Conservation (phyloP, 768 basidiomycete species). For the Chalciporus piperatus region DNA sequence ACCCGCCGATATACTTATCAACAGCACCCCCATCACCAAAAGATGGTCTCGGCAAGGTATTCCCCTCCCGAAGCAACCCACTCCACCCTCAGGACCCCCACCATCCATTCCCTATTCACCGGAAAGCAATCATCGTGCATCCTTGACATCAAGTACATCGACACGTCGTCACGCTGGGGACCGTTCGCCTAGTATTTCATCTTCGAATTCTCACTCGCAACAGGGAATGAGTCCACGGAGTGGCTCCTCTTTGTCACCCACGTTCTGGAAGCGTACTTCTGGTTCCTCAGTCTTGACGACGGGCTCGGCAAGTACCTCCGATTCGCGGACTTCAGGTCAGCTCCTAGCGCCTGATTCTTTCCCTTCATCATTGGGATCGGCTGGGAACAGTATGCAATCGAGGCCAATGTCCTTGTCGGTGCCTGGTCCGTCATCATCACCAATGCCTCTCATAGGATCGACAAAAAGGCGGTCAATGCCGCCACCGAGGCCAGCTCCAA, state of each 20-base stretch:
- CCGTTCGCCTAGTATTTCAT: conserved; percentile 37
- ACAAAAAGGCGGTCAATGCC: conserved; percentile 62
- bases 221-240: conserved; percentile 39
- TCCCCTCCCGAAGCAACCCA: conserved; percentile 47
- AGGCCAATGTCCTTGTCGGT: conserved; percentile 24
- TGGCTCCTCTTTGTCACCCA: conserved; percentile 43
- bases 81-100: conserved; percentile 59
- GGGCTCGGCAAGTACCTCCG: conserved; percentile 41
- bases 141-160: conserved; percentile 25
- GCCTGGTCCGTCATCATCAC: conserved; percentile 10
- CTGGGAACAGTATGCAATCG: conserved; percentile 2
- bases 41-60: conserved; percentile 56
- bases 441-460: conserved; percentile 20
- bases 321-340: conserved; percentile 31
- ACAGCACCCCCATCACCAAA: conserved; percentile 29
- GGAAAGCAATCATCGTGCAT: conserved; percentile 21
- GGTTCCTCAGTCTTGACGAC: conserved; percentile 47
- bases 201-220: conserved; percentile 33
- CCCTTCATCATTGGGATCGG: conserved; percentile 11
- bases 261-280: conserved; percentile 53
- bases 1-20: conserved; percentile 29
- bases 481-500: conserved; percentile 72
- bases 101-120: conserved; percentile 42
- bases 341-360: conserved; percentile 7
- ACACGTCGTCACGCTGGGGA: conserved; percentile 30